Conservation (phyloP, 306 rosid genomes). For the Cicer bijugum region DNA sequence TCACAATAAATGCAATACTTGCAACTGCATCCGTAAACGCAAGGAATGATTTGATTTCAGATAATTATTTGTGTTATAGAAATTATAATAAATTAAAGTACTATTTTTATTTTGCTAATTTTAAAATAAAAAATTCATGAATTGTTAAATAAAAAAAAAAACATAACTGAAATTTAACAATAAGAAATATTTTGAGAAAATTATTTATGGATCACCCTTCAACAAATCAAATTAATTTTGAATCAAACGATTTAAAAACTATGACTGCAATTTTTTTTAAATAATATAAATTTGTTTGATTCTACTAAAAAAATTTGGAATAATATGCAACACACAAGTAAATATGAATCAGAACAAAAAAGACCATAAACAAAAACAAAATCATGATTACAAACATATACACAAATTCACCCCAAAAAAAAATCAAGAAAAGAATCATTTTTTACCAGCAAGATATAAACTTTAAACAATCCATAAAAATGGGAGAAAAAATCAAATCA, state of each 20-base stretch:
- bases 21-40: too few relatives aligned
- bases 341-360: slow-evolving; percentile 9
- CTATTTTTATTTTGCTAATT: not conserved
- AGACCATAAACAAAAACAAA: not conserved
- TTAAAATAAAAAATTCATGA: not conserved
- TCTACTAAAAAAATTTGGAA: too few relatives aligned
- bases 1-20: too few relatives aligned
- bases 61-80: not conserved
- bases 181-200: not conserved
- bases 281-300: too few relatives aligned
- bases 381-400: not conserved
- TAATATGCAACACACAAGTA: too few relatives aligned
- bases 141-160: too few relatives aligned
- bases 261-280: not conserved
- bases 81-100: not conserved
- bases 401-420: slow-evolving; percentile 28
- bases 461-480: slow-evolving; percentile 34
- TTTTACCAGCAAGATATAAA: slow-evolving; percentile 24
- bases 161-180: not conserved
- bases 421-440: not conserved
- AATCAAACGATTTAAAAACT: slow-evolving; percentile 19
- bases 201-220: not conserved
- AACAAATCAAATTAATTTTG: slow-evolving; percentile 3
- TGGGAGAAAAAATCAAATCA: not conserved
- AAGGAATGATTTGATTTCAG: not conserved